Evolutionary conservation across 2,329 filamentous ascomycete genomes (phyloP).

Genomic region (Intubia oerlemansii): DNA sequence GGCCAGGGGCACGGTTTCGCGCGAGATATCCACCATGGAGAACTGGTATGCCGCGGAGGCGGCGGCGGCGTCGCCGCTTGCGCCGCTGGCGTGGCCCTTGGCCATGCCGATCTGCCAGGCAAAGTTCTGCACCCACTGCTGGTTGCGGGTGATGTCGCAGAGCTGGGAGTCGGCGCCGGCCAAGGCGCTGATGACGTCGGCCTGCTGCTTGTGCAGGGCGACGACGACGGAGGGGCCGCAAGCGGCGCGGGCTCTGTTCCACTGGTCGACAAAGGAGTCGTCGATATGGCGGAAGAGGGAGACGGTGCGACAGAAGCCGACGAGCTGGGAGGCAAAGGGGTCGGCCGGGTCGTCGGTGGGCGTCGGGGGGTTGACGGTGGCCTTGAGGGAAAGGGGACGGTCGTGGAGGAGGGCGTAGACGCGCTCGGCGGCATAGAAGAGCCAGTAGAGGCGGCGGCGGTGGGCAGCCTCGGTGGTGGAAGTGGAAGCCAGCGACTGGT

Average conservation of each 20-base stretch:
- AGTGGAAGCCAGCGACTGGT: slow-evolving; percentile 34
- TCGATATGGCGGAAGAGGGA: slow-evolving; percentile 46
- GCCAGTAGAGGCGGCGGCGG: slow-evolving; percentile 49
- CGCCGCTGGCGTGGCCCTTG: slow-evolving; percentile 28
- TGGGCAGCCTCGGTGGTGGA: slow-evolving; percentile 38
- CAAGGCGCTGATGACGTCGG: slow-evolving; percentile 28
- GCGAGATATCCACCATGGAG: slow-evolving; percentile 33
- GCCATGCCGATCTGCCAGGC: slow-evolving; percentile 38
- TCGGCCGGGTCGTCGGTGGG: slow-evolving; percentile 38
- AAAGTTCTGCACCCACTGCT: slow-evolving; percentile 44
- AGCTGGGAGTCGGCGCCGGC: slow-evolving; percentile 31
- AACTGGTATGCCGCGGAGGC: slow-evolving; percentile 30
- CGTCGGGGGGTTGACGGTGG: slow-evolving; percentile 44
- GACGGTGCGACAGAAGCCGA: slow-evolving; percentile 36
- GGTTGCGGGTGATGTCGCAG: slow-evolving; percentile 33
- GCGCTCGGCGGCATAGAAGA: slow-evolving; percentile 49
- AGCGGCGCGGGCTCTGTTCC: slow-evolving; percentile 41
- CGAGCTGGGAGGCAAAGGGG: slow-evolving; percentile 28
- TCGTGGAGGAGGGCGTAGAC: slow-evolving; percentile 52
- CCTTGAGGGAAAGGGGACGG: slow-evolving; percentile 47
- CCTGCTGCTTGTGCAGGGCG: slow-evolving; percentile 39
- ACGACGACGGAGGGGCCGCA: slow-evolving; percentile 35
- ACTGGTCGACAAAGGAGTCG: slow-evolving; percentile 37
- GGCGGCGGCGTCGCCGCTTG: slow-evolving; percentile 9
- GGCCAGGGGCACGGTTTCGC: slow-evolving; percentile 44